Evolutionary conservation across 441 rosid species (phyloP).

Genomic region (Cnidoscolus chayamansa): DNA sequence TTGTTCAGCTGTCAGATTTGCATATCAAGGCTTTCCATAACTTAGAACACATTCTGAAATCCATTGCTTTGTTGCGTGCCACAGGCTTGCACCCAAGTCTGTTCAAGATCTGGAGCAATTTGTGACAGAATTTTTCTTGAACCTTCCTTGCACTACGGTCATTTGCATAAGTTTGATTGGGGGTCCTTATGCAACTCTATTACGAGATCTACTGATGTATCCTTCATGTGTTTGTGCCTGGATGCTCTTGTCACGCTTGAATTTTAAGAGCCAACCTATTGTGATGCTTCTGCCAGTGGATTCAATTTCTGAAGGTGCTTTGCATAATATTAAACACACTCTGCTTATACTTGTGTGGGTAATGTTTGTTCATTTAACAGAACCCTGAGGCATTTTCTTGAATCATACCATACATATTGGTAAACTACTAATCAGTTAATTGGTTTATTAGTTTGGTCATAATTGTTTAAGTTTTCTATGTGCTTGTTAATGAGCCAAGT

Average conservation of each 20-base stretch:
- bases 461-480: too few relatives aligned
- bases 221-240: conserved; percentile 56
- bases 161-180: conserved; percentile 77
- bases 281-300: conserved; percentile 75
- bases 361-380: too few relatives aligned
- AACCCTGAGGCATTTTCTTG: too few relatives aligned
- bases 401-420: too few relatives aligned
- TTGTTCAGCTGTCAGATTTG: conserved; percentile 21
- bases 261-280: conserved; percentile 57
- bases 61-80: conserved; percentile 27
- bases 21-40: conserved; percentile 12
- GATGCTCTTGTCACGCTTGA: conserved; percentile 77
- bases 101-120: conserved; percentile 61
- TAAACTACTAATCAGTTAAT: too few relatives aligned
- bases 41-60: conserved; percentile 10
- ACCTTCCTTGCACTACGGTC: conserved; percentile 63
- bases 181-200: conserved; percentile 46
- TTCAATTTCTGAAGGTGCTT: conserved; percentile 66
- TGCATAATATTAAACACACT: not conserved
- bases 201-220: conserved; percentile 50
- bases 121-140: conserved; percentile 51
- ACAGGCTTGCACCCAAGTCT: conserved; percentile 79
- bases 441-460: too few relatives aligned
- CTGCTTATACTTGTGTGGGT: too few relatives aligned
- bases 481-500: too few relatives aligned